Base-by-base conservation (phyloP, 805 yeast species). In the Wickerhamiella vanderwaltii region DNA sequence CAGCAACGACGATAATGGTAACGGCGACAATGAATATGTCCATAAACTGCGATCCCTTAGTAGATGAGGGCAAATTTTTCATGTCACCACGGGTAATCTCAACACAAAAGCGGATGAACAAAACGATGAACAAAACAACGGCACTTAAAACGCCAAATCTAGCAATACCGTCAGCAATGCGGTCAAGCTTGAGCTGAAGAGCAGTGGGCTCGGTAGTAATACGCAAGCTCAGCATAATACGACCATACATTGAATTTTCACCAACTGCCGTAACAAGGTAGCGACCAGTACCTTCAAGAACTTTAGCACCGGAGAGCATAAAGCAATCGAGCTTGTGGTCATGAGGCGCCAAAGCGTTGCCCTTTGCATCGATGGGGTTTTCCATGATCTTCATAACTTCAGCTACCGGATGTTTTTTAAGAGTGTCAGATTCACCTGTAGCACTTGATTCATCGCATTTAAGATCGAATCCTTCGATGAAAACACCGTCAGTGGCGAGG, bases 1-100 rank as follows among this genome's bases (percentile, higher is more conserved):
- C 95, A 0, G 98, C 99, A 39, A 91, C 98, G 12, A 88, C 98
- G 22, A 91, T 77, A 51, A 91, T 72, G 0, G 98, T 86, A 46
- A 91, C 81, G 1, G 97, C 80, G 18, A 91, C 84, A 54, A 91
- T 91, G 46, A 91, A 67, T 43, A 88, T 82, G 53, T 84, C 79
- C 65, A 91, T 66, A 51, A 87, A 87, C 50, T 71, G 72, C 43
- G 83, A 75, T 50, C 95, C 96, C 63, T 86, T 87, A 54, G 77
- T 73, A 6, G 95, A 73, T 5, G 83, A 62, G 0, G 73, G 58
- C 5, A 70, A 44, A 36, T 60, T 57, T 46, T 70, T 57, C 15
- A 69, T 61, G 15, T 42, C 26, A 9, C 47, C 47, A 17, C 39
- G 4, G 9, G 80, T 73, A 26, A 84, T 64, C 44, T 72, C 65